Evolutionary conservation across 2,329 filamentous ascomycete genomes (phyloP).

Genomic region (Pseudopithomyces chartarum): DNA sequence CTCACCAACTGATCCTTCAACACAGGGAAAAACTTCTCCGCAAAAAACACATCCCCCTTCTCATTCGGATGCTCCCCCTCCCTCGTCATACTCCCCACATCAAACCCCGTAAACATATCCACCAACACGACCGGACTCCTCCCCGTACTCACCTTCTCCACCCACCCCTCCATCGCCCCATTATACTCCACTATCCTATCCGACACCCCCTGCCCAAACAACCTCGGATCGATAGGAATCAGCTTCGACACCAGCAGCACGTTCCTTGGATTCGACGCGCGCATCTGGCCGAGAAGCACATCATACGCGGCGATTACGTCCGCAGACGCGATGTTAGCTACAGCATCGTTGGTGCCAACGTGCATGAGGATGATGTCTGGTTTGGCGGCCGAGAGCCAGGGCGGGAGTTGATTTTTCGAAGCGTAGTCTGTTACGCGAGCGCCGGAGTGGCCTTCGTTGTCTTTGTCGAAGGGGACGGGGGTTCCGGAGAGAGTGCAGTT

Average conservation of each 20-base stretch:
- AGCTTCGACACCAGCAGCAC: slow-evolving; percentile 41
- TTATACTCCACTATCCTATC: slow-evolving; percentile 27
- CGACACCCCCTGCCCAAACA: slow-evolving; percentile 23
- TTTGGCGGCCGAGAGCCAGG: slow-evolving; percentile 46
- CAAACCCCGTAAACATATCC: slow-evolving; percentile 35
- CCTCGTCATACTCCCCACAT: slow-evolving; percentile 33
- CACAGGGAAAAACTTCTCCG: slow-evolving; percentile 28
- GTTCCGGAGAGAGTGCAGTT: slow-evolving; percentile 30
- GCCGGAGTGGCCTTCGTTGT: slow-evolving; percentile 54
- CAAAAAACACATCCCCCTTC: slow-evolving; percentile 37
- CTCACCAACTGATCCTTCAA: slow-evolving; percentile 14
- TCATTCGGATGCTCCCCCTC: slow-evolving; percentile 44
- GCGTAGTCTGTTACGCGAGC: slow-evolving; percentile 48
- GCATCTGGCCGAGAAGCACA: slow-evolving; percentile 50
- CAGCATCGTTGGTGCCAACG: slow-evolving; percentile 52
- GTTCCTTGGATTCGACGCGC: slow-evolving; percentile 47
- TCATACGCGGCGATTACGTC: slow-evolving; percentile 47
- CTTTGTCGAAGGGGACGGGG: slow-evolving; percentile 48
- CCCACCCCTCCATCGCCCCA: slow-evolving; percentile 18
- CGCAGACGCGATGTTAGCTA: slow-evolving; percentile 33
- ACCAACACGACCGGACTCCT: slow-evolving; percentile 33
- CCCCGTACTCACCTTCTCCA: slow-evolving; percentile 19
- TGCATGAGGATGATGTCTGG: slow-evolving; percentile 55
- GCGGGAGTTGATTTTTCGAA: slow-evolving; percentile 43
- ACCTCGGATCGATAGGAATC: slow-evolving; percentile 27